Evolutionary conservation across 2,329 filamentous ascomycete genomes (phyloP), one percentile per base, ranked within the genome.

Genomic region (Periconia macrospinosa): DNA sequence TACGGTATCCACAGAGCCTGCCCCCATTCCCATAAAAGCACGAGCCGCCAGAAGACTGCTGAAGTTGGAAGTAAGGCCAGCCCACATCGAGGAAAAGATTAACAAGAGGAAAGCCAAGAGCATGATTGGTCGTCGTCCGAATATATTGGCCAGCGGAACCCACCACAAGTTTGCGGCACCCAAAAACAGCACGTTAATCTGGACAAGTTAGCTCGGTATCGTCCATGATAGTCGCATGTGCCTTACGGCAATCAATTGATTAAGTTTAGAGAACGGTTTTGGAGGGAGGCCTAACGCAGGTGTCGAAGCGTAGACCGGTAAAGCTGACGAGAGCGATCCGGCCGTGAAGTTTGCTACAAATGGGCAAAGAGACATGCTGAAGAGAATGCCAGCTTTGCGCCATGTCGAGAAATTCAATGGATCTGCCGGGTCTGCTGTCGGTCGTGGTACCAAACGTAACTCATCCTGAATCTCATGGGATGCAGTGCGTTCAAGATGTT

Each of bases 141-240:
- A 73, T 0, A 69, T 73, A 41, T 77, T 76, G 2, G 73, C 66
- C 13, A 77, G 47, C 2, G 76, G 76, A 3, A 77, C 72, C 75
- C 74, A 77, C 57, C 68, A 69, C 50, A 77, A 54, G 50, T 78
- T 77, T 0, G 71, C 69, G 6, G 60, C 63, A 2, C 75, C 75
- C 8, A 74, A 50, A 57, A 76, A 67, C 7, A 78, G 62, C 11
- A 72, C 64, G 43, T 76, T 77, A 46, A 37, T 37, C 33, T 37
- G 3, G 11, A 37, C 5, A n/a, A 37, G 11, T 37, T 37, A 37
- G 33, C 33, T 37, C 33, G 3, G 30, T 9, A 27, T n/a, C 35
- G n/a, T 15, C 11, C 41, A 10, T 37, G 33, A 49, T 8, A 20
- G 3, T 40, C 47, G 65, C 33, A 3, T 27, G 23, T 27, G 6